A percentile compares a stretch with the other conserved stretches of the same genome.
phyloP scores from a whole-genome alignment of 1,284 basidiomycete species.

The Macrocystidia cucumis region DNA sequence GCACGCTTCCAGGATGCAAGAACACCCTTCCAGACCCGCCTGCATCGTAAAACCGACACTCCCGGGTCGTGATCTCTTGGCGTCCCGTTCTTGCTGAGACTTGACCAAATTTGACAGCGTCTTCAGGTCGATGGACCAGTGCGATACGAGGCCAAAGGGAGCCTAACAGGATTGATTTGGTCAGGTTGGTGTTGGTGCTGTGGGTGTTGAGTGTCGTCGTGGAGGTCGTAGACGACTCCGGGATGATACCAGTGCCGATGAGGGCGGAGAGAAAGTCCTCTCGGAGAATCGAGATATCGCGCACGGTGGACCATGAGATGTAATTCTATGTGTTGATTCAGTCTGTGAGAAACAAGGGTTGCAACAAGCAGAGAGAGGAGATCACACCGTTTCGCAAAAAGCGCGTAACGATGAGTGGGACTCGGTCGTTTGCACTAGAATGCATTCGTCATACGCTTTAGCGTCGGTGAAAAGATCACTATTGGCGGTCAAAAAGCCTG shows the following conservation, averaged over 20 bases:
- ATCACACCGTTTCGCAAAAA: slow-evolving; percentile 76
- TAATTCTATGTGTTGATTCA: slow-evolving; percentile 52
- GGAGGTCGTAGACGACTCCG: slow-evolving; percentile 32
- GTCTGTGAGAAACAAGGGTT: not conserved
- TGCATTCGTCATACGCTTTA: slow-evolving; percentile 68
- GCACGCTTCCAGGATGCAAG: slow-evolving; percentile 78
- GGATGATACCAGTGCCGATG: slow-evolving; percentile 68
- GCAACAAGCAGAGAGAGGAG: no score
- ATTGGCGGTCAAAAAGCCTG: slow-evolving; percentile 60
- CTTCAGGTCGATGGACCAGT: slow-evolving; percentile 66
- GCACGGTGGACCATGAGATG: slow-evolving; percentile 67
- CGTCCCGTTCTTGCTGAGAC: slow-evolving; percentile 75
- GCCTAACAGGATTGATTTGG: slow-evolving; percentile 78
- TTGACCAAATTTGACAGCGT: slow-evolving; percentile 75
- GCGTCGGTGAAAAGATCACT: slow-evolving; percentile 86
- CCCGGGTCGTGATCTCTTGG: slow-evolving; percentile 75
- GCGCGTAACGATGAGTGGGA: slow-evolving; percentile 38
- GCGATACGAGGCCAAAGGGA: slow-evolving; percentile 80
- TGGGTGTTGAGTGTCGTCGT: slow-evolving; percentile 50
- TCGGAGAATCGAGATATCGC: slow-evolving; percentile 79
- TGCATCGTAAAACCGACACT: slow-evolving; percentile 75
- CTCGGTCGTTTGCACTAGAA: slow-evolving; percentile 43
- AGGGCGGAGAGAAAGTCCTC: slow-evolving; percentile 75
- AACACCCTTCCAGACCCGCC: slow-evolving; percentile 60
- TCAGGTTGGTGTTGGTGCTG: slow-evolving; percentile 57